A percentile compares a stretch with the other conserved stretches of the same genome.
Conservation (phyloP, 495 filamentous ascomycete genomes). For the Penicillium atrosanguineum region DNA sequence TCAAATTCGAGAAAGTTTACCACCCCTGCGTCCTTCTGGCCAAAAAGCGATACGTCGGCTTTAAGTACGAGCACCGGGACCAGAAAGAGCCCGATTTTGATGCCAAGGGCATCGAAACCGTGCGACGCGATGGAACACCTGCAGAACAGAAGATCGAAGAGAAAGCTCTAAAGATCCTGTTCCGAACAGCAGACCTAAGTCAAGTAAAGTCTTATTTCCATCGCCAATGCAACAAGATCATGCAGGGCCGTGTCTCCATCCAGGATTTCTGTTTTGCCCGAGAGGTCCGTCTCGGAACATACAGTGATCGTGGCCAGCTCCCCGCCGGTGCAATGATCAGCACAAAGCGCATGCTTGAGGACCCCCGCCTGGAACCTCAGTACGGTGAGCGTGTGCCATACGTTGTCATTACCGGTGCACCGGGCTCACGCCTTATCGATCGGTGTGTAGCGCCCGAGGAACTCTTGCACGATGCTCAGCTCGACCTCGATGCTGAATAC, state of each 20-base stretch:
- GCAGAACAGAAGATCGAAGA: conserved; percentile 98
- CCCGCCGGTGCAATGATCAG: conserved; percentile 88
- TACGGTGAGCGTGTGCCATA: conserved; percentile 95
- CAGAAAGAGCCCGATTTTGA: conserved; percentile 90
- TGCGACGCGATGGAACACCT: conserved; percentile 89
- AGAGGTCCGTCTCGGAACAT: conserved; percentile 88
- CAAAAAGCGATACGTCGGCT: conserved; percentile 97
- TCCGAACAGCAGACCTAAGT: conserved; percentile 84
- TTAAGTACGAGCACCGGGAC: conserved; percentile 82
- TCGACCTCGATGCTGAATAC: conserved; percentile 93
- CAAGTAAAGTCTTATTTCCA: conserved; percentile 92
- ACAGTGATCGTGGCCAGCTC: conserved; percentile 73
- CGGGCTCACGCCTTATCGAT: conserved; percentile 82
- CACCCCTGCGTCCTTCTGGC: conserved; percentile 89
- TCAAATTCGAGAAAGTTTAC: conserved; percentile 99
- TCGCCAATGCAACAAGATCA: conserved; percentile 86
- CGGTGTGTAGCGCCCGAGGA: conserved; percentile 85
- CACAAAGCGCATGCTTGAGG: conserved; percentile 78
- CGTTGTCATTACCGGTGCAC: conserved; percentile 84
- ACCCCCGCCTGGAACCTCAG: conserved; percentile 85
- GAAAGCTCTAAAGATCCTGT: conserved; percentile 84
- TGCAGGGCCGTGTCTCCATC: conserved; percentile 81
- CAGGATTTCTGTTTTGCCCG: conserved; percentile 95
- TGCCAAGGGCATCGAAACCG: conserved; percentile 97
- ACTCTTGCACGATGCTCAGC: conserved; percentile 69